Percentiles rank a stretch among this genome's conserved stretches.
Conservation (phyloP, 306 rosid genomes). For the Cicer judaicum region DNA sequence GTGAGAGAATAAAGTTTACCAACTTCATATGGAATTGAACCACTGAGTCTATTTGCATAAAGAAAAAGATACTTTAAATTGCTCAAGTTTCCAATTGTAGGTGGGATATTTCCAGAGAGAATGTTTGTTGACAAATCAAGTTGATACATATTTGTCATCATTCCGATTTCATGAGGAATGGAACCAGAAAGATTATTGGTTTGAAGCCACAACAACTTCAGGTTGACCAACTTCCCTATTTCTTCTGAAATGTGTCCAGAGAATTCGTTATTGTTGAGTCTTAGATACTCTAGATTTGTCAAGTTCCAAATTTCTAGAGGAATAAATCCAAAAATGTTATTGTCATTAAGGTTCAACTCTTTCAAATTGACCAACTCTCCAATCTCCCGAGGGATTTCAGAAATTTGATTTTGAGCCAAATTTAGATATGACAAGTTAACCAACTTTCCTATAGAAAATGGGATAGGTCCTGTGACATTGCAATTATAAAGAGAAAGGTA, state of each 20-base stretch:
- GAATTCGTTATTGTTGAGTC: not conserved
- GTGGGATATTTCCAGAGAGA: slow-evolving; percentile 17
- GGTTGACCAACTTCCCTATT: not conserved
- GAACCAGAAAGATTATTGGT: not conserved
- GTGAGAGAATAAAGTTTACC: not conserved
- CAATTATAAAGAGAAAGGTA: not conserved
- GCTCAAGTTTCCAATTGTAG: slow-evolving; percentile 24
- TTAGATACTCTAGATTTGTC: not conserved
- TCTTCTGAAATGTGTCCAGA: not conserved
- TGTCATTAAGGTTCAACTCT: fast-evolving
- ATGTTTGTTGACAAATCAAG: not conserved
- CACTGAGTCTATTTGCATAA: not conserved
- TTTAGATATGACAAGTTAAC: not conserved
- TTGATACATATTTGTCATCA: not conserved
- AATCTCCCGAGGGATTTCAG: not conserved
- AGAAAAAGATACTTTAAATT: not conserved
- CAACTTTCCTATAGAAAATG: slow-evolving; percentile 4
- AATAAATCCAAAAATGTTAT: not conserved
- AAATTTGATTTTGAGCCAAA: not conserved
- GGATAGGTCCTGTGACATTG: slow-evolving; percentile 40
- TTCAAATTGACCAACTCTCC: not conserved
- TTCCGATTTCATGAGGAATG: not conserved
- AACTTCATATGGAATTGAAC: slow-evolving; percentile 20
- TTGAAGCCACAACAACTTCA: fast-evolving
- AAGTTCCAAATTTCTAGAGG: not conserved